A percentile compares a stretch with the other conserved stretches of the same genome.
Evolutionary conservation across 768 basidiomycete species (phyloP).

Genomic region (Russula earlei): DNA sequence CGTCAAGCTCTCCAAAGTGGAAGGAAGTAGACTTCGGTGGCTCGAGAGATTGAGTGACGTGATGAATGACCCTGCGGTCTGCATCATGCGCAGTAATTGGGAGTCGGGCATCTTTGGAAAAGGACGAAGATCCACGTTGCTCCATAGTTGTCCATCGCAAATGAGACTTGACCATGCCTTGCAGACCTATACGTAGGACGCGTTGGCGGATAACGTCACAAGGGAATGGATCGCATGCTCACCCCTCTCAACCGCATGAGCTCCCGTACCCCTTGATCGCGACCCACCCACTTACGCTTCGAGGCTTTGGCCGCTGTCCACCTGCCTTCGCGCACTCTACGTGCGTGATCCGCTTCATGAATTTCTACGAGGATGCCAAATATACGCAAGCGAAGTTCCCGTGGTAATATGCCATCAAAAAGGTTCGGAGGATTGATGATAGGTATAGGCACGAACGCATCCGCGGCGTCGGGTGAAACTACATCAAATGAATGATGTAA

Average conservation of each 20-base stretch:
- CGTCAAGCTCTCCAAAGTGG: constrained; percentile 43
- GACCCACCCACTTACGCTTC: constrained; percentile 65
- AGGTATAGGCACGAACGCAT: constrained; percentile 44
- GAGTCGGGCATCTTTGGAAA: constrained; percentile 49
- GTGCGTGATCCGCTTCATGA: constrained; percentile 50
- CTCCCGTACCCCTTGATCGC: constrained; percentile 64
- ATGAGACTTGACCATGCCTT: constrained; percentile 65
- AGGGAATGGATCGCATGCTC: constrained; percentile 25
- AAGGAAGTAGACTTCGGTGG: constrained; percentile 41
- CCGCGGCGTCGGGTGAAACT: constrained; percentile 40
- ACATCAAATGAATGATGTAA: constrained; percentile 39
- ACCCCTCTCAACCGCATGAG: constrained; percentile 75
- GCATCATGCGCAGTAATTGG: constrained; percentile 44
- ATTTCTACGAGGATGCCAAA: constrained; percentile 45
- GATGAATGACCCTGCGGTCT: constrained; percentile 55
- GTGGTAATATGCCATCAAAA: constrained; percentile 63
- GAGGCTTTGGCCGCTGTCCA: constrained; percentile 59
- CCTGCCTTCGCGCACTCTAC: constrained; percentile 33
- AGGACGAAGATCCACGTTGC: constrained; percentile 47
- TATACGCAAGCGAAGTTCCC: constrained; percentile 57
- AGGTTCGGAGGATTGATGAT: constrained; percentile 37
- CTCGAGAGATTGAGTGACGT: constrained; percentile 53
- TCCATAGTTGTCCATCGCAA: constrained; percentile 86
- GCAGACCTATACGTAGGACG: constrained; percentile 48
- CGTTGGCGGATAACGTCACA: not conserved